Conservation (phyloP, 1,139 yeast genomes). For the Arxiozyma slooffiae region DNA sequence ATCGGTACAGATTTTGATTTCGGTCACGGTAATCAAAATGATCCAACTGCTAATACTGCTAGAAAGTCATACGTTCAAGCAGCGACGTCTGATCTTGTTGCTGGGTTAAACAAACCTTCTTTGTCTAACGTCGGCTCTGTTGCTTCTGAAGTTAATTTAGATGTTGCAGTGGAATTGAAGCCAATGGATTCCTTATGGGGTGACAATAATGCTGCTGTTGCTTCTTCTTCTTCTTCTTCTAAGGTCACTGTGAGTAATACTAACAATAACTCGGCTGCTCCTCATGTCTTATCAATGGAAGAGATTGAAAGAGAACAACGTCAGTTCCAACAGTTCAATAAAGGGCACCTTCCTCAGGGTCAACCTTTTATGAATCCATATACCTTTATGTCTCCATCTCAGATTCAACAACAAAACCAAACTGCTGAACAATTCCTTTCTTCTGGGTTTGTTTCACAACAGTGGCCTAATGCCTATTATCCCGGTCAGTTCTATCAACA, state of each 20-base stretch:
- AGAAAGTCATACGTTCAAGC: constrained; percentile 53
- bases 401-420: constrained; percentile 3
- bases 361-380: constrained; percentile 1
- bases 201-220: constrained; percentile 9
- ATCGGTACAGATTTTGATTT: constrained; percentile 71
- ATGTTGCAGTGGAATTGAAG: constrained; percentile 37
- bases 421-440: constrained; percentile 3
- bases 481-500: constrained; percentile 11
- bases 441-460: not conserved
- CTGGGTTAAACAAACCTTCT: not conserved
- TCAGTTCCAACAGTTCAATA: constrained; percentile 13
- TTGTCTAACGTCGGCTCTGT: constrained; percentile 9
- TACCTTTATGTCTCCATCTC: constrained; percentile 1
- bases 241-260: constrained; percentile 11
- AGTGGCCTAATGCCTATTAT: constrained; percentile 2
- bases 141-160: constrained; percentile 12
- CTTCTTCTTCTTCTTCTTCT: not conserved
- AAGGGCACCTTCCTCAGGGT: not conserved
- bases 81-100: constrained; percentile 29
- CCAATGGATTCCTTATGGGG: constrained; percentile 67
- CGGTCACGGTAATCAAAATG: constrained; percentile 35
- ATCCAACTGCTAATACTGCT: constrained; percentile 16
- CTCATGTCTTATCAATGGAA: constrained; percentile 25
- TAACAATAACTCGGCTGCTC: constrained; percentile 10
- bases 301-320: constrained; percentile 30